Evolutionary conservation across 257 asterid genomes (phyloP), one percentile per base, ranked within the genome.

Genomic region (Nicotiana obtusifolia): DNA sequence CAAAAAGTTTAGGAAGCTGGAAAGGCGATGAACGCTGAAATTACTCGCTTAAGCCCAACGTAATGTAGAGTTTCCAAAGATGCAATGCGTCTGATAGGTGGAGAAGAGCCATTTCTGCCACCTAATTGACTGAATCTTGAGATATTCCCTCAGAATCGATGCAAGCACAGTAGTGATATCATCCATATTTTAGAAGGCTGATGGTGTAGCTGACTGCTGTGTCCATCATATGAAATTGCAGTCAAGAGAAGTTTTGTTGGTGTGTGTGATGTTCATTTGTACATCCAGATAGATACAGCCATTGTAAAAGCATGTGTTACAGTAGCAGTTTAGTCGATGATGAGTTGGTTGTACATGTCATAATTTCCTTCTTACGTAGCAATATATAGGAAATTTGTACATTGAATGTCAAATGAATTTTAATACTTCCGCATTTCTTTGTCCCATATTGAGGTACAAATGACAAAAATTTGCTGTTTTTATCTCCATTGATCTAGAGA

Each of bases 271-370:
- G 62, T 75, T 75, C 80, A 26, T 75, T 75, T 75, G 80, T 75
- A 75, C 44, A 49, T 49, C 64, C 53, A 75, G 80, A 8, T 24
- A 75, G 64, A 75, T 75, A 75, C 26, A 7, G 47, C 26, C 47
- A 47, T 16, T 75, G 80, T 75, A 75, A 49, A 75, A 75, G 0
- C 44, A 26, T 75, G 80, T 26, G 44, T 16, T 75, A 14, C 57
- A 7, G 80, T 8, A 75, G 44, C 80, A 49, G 17, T 75, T 47
- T 75, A 69, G 77, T 60, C 33, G 47, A 33, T 26, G 44, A 78
- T 78, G 33, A 56, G 82, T 56, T 77, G 47, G 26, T 33, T 78
- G 82, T 78, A 78, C 33, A 78, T 78, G 82, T 78, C 82, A 59
- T 44, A 64, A 22, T 80, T 62, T 31, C 37, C 59, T 79, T 61